These are phyloP conservation scores for Tolypocladium album DNA, from an alignment of 2,329 filamentous ascomycete species.

Conservation along the genomic window DNA sequence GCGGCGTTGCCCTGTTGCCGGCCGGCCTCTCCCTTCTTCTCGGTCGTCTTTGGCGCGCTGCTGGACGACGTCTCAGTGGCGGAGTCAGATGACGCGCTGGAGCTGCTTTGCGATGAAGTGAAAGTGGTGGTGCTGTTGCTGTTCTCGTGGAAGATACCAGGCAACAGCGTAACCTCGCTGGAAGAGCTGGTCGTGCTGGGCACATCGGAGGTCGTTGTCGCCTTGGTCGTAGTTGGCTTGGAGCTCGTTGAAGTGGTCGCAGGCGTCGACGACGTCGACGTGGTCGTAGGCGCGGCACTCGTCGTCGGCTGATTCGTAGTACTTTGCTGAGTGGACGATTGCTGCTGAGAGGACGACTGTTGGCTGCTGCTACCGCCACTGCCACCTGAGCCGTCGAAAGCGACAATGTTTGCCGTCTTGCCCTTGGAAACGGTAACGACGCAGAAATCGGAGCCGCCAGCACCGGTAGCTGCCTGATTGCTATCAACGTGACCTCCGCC, in stretches of 20 bases:
- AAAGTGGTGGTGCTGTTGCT: slow-evolving; percentile 25
- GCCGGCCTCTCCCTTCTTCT: slow-evolving; percentile 32
- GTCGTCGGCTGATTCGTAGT: background rate
- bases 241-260: background rate
- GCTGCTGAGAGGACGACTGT: slow-evolving; percentile 2
- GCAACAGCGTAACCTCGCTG: slow-evolving; percentile 17
- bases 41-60: slow-evolving; percentile 20
- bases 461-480: slow-evolving; percentile 42
- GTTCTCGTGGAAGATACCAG: slow-evolving; percentile 46
- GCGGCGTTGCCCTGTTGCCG: slow-evolving; percentile 38
- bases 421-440: slow-evolving; percentile 66
- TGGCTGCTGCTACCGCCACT: slow-evolving; percentile 9
- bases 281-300: background rate
- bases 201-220: background rate
- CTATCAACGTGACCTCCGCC: slow-evolving; percentile 49
- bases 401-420: slow-evolving; percentile 54
- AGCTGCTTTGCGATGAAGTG: slow-evolving; percentile 2
- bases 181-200: slow-evolving; percentile 7
- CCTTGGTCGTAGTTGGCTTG: background rate
- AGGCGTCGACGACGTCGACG: background rate
- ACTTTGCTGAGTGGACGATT: background rate
- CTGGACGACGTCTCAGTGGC: slow-evolving; percentile 14
- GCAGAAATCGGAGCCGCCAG: slow-evolving; percentile 61
- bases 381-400: slow-evolving; percentile 38
- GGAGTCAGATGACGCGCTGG: slow-evolving; percentile 2